Conservation (phyloP, 768 basidiomycete genomes). For the Kwoniella europaea region DNA sequence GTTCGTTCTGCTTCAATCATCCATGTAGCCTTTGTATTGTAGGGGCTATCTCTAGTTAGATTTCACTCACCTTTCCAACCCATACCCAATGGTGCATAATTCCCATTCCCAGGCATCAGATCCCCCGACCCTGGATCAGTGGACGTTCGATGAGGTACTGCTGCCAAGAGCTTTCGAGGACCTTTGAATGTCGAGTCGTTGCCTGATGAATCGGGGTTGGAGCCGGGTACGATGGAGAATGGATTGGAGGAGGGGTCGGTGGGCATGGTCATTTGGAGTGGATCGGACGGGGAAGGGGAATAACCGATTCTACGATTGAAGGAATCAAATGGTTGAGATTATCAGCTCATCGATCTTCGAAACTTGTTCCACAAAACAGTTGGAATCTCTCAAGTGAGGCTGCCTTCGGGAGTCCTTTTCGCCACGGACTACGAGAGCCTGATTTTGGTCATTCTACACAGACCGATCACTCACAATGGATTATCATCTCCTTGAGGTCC, state of each 20-base stretch:
- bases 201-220: neutral
- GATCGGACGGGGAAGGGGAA: neutral
- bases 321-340: neutral
- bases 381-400: neutral
- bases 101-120: slow-evolving; percentile 10
- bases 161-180: slow-evolving; percentile 15
- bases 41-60: too few species aligned
- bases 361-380: neutral
- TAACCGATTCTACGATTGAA: slow-evolving; percentile 7
- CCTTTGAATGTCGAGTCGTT: slow-evolving; percentile 18
- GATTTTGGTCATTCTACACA: too few species aligned
- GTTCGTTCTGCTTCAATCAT: too few species aligned
- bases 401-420: neutral
- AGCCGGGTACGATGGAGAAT: slow-evolving; percentile 13
- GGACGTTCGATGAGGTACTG: slow-evolving; percentile 13
- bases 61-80: slow-evolving; percentile 18
- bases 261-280: slow-evolving; percentile 12
- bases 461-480: slow-evolving; percentile 10
- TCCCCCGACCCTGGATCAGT: neutral
- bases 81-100: slow-evolving; percentile 27
- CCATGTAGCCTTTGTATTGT: too few species aligned
- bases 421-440: too few species aligned
- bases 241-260: slow-evolving; percentile 15
- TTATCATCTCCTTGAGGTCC: slow-evolving; percentile 7
- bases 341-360: neutral